A percentile compares a stretch with the other conserved stretches of the same genome.
Conservation (phyloP, 1,139 yeast genomes). For the Hemisphaericaspora xylanilytica region DNA sequence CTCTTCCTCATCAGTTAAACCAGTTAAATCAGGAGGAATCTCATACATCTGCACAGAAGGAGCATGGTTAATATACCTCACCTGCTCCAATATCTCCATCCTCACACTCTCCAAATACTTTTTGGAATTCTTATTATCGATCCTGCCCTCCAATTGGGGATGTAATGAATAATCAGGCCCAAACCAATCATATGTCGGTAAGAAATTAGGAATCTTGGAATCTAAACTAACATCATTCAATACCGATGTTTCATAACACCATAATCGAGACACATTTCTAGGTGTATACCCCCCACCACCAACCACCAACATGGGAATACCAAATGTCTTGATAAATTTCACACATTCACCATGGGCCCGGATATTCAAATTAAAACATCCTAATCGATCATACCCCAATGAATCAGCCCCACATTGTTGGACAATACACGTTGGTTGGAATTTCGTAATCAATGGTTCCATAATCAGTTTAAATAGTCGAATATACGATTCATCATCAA, state of each 20-base stretch:
- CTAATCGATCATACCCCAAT: slow-evolving; percentile 86
- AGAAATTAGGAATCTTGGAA: slow-evolving; percentile 67
- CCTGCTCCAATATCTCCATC: slow-evolving; percentile 75
- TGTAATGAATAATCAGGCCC: slow-evolving; percentile 90
- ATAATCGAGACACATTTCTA: slow-evolving; percentile 86
- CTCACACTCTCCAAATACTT: slow-evolving; percentile 80
- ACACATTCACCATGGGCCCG: slow-evolving; percentile 96
- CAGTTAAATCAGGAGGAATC: slow-evolving; percentile 80
- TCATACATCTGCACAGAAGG: slow-evolving; percentile 94
- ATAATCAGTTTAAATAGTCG: slow-evolving; percentile 76
- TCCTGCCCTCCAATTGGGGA: slow-evolving; percentile 83
- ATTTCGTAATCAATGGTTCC: slow-evolving; percentile 79
- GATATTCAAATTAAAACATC: slow-evolving; percentile 89
- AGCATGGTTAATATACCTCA: slow-evolving; percentile 81
- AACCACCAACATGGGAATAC: slow-evolving; percentile 82
- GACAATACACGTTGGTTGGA: slow-evolving; percentile 89
- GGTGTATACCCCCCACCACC: slow-evolving; percentile 99
- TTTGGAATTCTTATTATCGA: slow-evolving; percentile 84
- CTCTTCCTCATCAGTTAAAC: slow-evolving; percentile 63
- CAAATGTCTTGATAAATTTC: slow-evolving; percentile 77
- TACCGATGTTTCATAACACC: slow-evolving; percentile 94
- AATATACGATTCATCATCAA: slow-evolving; percentile 87
- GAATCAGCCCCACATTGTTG: slow-evolving; percentile 98
- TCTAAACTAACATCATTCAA: slow-evolving; percentile 77
- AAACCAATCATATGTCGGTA: slow-evolving; percentile 86